These are phyloP conservation scores for Kodamaea suecica DNA, from an alignment of 1,139 yeast genomes.

Conservation along the genomic window DNA sequence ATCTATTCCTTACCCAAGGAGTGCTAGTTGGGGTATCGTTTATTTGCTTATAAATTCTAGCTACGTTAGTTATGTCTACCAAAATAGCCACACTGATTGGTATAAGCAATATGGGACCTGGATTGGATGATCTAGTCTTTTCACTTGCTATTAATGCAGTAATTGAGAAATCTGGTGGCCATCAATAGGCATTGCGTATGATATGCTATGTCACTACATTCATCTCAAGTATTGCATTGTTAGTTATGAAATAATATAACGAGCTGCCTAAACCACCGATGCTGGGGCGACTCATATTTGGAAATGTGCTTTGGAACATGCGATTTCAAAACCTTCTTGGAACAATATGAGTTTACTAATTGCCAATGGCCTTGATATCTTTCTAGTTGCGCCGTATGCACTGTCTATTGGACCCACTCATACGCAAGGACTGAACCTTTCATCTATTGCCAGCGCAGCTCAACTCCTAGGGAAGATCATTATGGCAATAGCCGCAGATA, in stretches of 20 bases:
- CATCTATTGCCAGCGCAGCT: slow-evolving; percentile 61
- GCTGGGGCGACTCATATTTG: slow-evolving; percentile 19
- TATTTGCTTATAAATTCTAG: slow-evolving; percentile 58
- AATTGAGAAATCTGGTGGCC: slow-evolving; percentile 52
- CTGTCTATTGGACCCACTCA: slow-evolving; percentile 54
- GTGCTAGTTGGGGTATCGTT: slow-evolving; percentile 60
- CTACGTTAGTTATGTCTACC: slow-evolving; percentile 53
- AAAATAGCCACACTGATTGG: slow-evolving; percentile 59
- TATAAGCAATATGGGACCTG: slow-evolving; percentile 59
- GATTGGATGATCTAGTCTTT: slow-evolving; percentile 53
- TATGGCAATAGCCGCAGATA: slow-evolving; percentile 58
- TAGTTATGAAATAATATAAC: slow-evolving; percentile 48
- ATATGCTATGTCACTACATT: slow-evolving; percentile 43
- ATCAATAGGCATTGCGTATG: slow-evolving; percentile 66
- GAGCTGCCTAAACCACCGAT: slow-evolving; percentile 28
- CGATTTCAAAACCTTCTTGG: slow-evolving; percentile 16
- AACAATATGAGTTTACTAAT: slow-evolving; percentile 35
- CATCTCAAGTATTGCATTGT: slow-evolving; percentile 29
- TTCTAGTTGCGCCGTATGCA: slow-evolving; percentile 65
- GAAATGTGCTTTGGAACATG: slow-evolving; percentile 25
- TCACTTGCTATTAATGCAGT: slow-evolving; percentile 48
- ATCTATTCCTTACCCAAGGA: slow-evolving; percentile 67
- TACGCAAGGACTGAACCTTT: slow-evolving; percentile 55
- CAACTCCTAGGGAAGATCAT: slow-evolving; percentile 68
- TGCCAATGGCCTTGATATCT: slow-evolving; percentile 44